Conservation (phyloP, 225 moss, liverwort and hornwort species). For the Rhytidiadelphus loreus region DNA sequence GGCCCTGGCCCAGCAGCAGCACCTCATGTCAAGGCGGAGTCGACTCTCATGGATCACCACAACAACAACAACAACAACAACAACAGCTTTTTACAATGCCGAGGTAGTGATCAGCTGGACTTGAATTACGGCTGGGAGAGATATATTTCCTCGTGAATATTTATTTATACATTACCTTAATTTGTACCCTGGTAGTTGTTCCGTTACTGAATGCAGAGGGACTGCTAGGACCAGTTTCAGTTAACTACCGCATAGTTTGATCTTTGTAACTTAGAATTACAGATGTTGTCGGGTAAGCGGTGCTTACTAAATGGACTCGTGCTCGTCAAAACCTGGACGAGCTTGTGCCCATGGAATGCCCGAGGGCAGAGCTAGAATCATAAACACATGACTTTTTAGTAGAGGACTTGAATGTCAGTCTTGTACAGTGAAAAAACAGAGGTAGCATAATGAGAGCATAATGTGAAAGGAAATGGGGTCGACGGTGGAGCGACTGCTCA, state of each 20-base stretch:
- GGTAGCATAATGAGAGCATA: conserved; percentile 19
- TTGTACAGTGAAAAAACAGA: conserved; percentile 16
- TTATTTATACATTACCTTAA: background rate
- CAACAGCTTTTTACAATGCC: conserved; percentile 13
- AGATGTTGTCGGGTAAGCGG: background rate
- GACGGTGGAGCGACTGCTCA: background rate
- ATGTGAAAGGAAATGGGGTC: background rate
- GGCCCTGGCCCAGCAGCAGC: background rate
- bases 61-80: background rate
- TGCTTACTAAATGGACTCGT: background rate
- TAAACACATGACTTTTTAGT: conserved; percentile 1
- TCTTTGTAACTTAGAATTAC: background rate
- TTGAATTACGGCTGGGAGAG: conserved; percentile 50
- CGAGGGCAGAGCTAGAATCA: background rate
- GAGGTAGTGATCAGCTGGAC: conserved; percentile 30
- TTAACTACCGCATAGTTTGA: background rate
- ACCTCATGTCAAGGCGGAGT: conserved; percentile 20
- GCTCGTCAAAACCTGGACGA: conserved; percentile 1
- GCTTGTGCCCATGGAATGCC: background rate
- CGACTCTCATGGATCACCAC: background rate
- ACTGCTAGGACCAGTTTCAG: background rate
- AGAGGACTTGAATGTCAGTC: conserved; percentile 4
- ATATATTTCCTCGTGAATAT: conserved; percentile 38
- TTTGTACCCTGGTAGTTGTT: background rate
- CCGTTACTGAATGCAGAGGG: background rate